Evolutionary conservation across 371 early-diverging fungal species (phyloP).

Genomic region (Homolaphlyctis polyrhiza): DNA sequence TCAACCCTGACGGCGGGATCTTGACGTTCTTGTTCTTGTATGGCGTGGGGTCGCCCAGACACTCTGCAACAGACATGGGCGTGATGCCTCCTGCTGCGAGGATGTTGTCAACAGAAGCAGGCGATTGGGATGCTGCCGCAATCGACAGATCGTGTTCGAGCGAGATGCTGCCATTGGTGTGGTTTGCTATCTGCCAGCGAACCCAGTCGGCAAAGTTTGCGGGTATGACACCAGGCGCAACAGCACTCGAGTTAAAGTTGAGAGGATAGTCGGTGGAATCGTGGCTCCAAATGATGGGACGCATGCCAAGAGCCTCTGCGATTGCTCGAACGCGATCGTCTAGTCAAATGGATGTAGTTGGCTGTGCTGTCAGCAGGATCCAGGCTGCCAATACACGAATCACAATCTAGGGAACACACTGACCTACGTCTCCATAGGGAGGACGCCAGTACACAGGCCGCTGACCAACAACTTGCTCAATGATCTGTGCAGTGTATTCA

Average conservation of each 20-base stretch:
- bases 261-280: neutral
- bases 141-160: conserved; percentile 20
- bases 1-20: no score
- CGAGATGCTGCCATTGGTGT: conserved; percentile 20
- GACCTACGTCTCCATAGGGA: conserved; percentile 55
- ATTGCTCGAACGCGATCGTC: conserved; percentile 31
- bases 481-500: conserved; percentile 60
- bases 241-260: no score
- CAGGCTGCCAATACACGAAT: neutral
- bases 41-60: no score
- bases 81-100: no score
- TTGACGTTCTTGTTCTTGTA: no score
- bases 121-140: neutral
- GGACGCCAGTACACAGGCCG: conserved; percentile 56
- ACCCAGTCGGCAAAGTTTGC: neutral
- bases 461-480: conserved; percentile 58
- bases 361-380: neutral
- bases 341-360: conserved; percentile 16
- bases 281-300: conserved; percentile 23
- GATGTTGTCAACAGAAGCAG: no score
- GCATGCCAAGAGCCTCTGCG: conserved; percentile 16
- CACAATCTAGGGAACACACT: no score
- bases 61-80: no score
- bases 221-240: neutral
- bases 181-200: neutral